A percentile compares a stretch with the other conserved stretches of the same genome.
Evolutionary conservation across 805 yeast species (phyloP).

Genomic region (Candida michaelii): DNA sequence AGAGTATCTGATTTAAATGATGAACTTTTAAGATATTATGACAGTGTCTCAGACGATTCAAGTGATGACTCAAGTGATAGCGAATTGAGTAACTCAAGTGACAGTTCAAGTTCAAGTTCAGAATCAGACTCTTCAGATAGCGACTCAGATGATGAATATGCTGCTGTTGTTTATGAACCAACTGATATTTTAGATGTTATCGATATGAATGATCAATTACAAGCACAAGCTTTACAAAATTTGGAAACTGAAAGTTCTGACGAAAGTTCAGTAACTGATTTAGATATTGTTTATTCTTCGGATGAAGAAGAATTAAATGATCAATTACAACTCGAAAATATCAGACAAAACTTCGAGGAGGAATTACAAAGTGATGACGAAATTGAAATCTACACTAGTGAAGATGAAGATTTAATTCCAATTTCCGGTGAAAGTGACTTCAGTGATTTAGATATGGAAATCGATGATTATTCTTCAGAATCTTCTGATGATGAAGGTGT

Average conservation of each 20-base stretch:
- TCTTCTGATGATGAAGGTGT: slow-evolving; percentile 41
- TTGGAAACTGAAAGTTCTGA: slow-evolving; percentile 18
- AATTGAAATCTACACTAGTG: slow-evolving; percentile 24
- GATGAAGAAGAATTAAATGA: slow-evolving; percentile 29
- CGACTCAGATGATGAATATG: slow-evolving; percentile 13
- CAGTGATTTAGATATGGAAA: slow-evolving; percentile 23
- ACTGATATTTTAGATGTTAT: slow-evolving; percentile 33
- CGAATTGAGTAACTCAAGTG: slow-evolving; percentile 10
- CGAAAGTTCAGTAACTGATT: slow-evolving; percentile 21
- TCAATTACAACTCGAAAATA: slow-evolving; percentile 35
- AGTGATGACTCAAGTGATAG: slow-evolving; percentile 8
- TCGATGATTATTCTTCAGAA: slow-evolving; percentile 23
- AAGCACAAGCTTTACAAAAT: slow-evolving; percentile 27
- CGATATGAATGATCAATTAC: slow-evolving; percentile 41
- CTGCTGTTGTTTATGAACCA: slow-evolving; percentile 23
- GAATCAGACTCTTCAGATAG: slow-evolving; percentile 4
- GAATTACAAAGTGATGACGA: slow-evolving; percentile 31
- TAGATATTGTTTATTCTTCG: slow-evolving; percentile 27
- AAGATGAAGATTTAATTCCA: slow-evolving; percentile 20
- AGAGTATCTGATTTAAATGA: slow-evolving; percentile 29
- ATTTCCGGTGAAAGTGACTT: slow-evolving; percentile 32
- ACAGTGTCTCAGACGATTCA: slow-evolving; percentile 15
- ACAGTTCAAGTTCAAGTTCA: slow-evolving; percentile 7
- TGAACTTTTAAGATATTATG: slow-evolving; percentile 28
- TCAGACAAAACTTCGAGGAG: slow-evolving; percentile 37